Evolutionary conservation across 2,329 filamentous ascomycete genomes (phyloP).

Genomic region (Hypomyces rosellus): DNA sequence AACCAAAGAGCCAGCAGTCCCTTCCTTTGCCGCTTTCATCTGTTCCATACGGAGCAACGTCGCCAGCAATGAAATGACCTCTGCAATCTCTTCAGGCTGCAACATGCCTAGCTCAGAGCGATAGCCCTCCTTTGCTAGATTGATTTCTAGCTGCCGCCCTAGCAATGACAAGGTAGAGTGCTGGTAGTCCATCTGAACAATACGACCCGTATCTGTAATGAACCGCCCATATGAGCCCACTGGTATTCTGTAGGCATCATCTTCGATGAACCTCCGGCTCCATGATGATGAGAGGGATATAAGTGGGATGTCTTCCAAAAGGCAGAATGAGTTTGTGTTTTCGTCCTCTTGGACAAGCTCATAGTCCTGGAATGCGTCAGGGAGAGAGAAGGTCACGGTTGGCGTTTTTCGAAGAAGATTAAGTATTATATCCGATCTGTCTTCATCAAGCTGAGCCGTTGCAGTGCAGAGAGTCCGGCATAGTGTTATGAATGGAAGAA

Average conservation of each 20-base stretch:
- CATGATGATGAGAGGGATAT: slow-evolving; percentile 46
- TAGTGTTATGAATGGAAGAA: slow-evolving; percentile 68
- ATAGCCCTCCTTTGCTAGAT: slow-evolving; percentile 51
- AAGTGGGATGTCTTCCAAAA: slow-evolving; percentile 58
- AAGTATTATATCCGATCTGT: slow-evolving; percentile 47
- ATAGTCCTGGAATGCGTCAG: slow-evolving; percentile 65
- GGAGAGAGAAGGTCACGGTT: slow-evolving; percentile 72
- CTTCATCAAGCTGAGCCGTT: slow-evolving; percentile 24
- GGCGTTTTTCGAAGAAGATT: slow-evolving; percentile 62
- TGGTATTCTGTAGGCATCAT: slow-evolving; percentile 56
- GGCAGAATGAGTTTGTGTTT: slow-evolving; percentile 70
- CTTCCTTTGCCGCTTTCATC: slow-evolving; percentile 27
- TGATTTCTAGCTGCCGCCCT: slow-evolving; percentile 67
- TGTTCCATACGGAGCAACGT: slow-evolving; percentile 56
- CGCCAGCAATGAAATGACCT: slow-evolving; percentile 68
- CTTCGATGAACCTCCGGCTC: slow-evolving; percentile 36
- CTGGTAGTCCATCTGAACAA: slow-evolving; percentile 68
- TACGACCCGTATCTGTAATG: slow-evolving; percentile 68
- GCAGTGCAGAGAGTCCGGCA: slow-evolving; percentile 54
- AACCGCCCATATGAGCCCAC: slow-evolving; percentile 64
- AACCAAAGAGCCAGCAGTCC: slow-evolving; percentile 25
- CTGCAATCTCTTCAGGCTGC: slow-evolving; percentile 57
- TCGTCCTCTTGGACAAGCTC: slow-evolving; percentile 78
- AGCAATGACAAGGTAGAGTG: slow-evolving; percentile 78
- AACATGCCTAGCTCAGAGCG: slow-evolving; percentile 47